These are phyloP conservation scores for Candida andamanensis DNA, from an alignment of 805 yeast genomes.

Conservation along the genomic window DNA sequence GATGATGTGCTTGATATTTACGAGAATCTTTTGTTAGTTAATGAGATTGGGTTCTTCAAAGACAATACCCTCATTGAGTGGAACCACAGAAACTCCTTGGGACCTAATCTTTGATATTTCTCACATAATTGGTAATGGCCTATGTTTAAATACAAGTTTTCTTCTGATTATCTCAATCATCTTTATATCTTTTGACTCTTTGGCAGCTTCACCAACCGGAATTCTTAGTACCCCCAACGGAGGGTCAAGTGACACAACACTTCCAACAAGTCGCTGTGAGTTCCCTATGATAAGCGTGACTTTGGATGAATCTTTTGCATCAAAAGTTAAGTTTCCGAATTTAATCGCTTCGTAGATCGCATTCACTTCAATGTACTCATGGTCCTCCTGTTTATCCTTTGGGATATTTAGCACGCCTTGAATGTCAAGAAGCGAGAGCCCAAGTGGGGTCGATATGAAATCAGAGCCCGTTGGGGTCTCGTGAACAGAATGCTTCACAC, in stretches of 20 bases:
- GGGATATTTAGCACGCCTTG: conserved; percentile 66
- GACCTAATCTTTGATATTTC: conserved; percentile 1
- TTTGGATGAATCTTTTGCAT: conserved; percentile 29
- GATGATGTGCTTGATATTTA: conserved; percentile 37
- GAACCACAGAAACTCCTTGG: conserved; percentile 7
- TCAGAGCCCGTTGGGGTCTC: conserved; percentile 1
- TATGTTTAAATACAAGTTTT: conserved; percentile 56
- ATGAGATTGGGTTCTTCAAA: conserved; percentile 5
- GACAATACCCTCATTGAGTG: conserved; percentile 7
- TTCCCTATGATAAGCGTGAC: conserved; percentile 63
- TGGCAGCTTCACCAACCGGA: no score
- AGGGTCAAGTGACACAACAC: conserved; percentile 50
- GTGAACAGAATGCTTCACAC: neutral
- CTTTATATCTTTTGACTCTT: conserved; percentile 29
- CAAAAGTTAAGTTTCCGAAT: conserved; percentile 47
- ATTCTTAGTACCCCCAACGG: conserved; percentile 56
- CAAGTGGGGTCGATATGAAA: conserved; percentile 46
- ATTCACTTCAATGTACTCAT: conserved; percentile 31
- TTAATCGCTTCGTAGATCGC: conserved; percentile 41
- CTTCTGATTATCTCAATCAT: conserved; percentile 55
- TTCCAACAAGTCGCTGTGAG: conserved; percentile 65
- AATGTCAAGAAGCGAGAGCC: conserved; percentile 59
- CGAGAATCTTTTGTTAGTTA: conserved; percentile 20
- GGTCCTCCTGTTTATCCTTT: conserved; percentile 13
- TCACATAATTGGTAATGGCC: conserved; percentile 79